Conservation (phyloP, 306 rosid species). For the Begonia masoniana region DNA sequence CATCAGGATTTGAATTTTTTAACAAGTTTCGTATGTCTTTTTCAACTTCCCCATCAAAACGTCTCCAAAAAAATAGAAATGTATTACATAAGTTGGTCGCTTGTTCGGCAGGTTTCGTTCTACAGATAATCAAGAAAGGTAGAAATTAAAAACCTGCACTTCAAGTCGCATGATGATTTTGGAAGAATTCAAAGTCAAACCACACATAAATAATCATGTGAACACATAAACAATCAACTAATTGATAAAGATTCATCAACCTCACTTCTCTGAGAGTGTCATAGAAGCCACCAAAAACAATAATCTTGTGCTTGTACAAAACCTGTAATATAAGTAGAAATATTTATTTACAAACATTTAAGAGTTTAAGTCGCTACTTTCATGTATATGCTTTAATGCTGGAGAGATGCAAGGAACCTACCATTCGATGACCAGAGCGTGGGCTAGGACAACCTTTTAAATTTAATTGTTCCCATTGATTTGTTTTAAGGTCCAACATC, state of each 20-base stretch:
- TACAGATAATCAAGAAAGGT: too few relatives aligned
- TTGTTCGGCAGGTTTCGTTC: too few relatives aligned
- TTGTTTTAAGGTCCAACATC: constrained; percentile 86
- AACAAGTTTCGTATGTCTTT: too few relatives aligned
- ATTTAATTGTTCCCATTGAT: constrained; percentile 96
- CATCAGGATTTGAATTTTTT: too few relatives aligned
- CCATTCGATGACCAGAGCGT: constrained; percentile 98
- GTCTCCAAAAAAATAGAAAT: too few relatives aligned
- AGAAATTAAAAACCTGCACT: too few relatives aligned
- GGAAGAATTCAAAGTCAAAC: background rate
- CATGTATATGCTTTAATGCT: background rate
- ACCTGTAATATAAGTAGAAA: constrained; percentile 44
- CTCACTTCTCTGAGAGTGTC: constrained; percentile 99
- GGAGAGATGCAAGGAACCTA: constrained; percentile 15
- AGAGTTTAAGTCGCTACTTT: background rate
- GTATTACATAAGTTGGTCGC: too few relatives aligned
- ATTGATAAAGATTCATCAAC: constrained; percentile 33
- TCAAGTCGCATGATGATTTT: too few relatives aligned
- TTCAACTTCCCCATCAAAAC: too few relatives aligned
- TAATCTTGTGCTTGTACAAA: constrained; percentile 93
- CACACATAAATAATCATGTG: background rate
- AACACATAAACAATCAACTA: constrained; percentile 3
- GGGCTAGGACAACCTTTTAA: constrained; percentile 91
- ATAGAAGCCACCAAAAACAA: constrained; percentile 96
- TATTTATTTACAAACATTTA: background rate